Conservation (phyloP, 1,284 basidiomycete species). For the Ustilago sp. region DNA sequence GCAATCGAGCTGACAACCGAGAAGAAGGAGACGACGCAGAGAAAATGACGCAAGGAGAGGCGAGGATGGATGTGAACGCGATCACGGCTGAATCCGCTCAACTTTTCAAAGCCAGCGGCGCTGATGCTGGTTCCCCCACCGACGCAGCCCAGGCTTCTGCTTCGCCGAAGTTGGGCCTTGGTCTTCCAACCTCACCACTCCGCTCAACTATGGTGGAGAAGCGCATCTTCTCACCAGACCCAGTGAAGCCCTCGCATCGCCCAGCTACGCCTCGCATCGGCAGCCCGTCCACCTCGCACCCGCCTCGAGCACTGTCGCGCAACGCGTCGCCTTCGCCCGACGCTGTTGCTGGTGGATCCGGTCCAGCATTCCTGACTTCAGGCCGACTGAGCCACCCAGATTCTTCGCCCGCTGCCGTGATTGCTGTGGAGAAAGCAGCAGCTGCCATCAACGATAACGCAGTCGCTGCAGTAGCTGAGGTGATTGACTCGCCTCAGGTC, state of each 20-base stretch:
- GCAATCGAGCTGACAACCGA: background rate
- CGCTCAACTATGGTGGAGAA: conserved; percentile 22
- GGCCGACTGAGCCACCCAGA: background rate
- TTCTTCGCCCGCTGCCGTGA: background rate
- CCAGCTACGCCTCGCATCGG: conserved; percentile 42
- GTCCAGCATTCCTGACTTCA: conserved; percentile 8
- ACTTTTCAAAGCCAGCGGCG: conserved; percentile 19
- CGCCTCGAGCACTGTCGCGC: conserved; percentile 15
- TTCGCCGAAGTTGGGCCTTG: conserved; percentile 18
- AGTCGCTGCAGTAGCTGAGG: conserved; percentile 2
- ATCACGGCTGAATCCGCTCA: conserved; percentile 40
- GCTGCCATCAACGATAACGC: conserved; percentile 6
- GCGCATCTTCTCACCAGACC: conserved; percentile 41
- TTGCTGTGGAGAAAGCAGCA: background rate
- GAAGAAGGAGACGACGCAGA: background rate
- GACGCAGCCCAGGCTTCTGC: conserved; percentile 1
- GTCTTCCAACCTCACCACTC: conserved; percentile 20
- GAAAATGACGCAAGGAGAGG: conserved; percentile 2
- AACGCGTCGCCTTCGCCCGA: conserved; percentile 29
- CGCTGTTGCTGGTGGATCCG: background rate
- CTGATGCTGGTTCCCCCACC: conserved; percentile 11
- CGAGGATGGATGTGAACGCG: conserved; percentile 35
- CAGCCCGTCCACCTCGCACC: conserved; percentile 25
- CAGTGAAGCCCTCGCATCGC: conserved; percentile 40
- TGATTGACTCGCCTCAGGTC: conserved; percentile 13